phyloP scores from a whole-genome alignment of 2,329 filamentous ascomycete species.

The Fulvia fulva region DNA sequence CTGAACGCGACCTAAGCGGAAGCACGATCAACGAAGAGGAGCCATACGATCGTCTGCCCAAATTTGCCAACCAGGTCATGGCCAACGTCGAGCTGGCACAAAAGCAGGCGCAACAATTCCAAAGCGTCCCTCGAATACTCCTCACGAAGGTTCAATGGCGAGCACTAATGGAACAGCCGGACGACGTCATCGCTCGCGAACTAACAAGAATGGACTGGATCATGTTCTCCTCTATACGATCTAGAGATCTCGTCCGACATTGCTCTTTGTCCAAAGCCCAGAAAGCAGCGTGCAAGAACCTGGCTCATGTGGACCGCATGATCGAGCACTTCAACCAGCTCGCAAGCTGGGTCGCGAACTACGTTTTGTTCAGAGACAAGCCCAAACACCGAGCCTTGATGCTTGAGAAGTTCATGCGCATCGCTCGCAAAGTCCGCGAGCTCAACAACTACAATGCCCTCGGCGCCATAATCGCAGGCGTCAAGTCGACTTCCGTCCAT shows the following conservation, averaged over 20 bases:
- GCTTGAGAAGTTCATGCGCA: conserved; percentile 91
- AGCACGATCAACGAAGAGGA: conserved; percentile 28
- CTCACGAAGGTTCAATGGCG: conserved; percentile 86
- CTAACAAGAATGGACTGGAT: conserved; percentile 96
- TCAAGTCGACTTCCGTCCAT: conserved; percentile 83
- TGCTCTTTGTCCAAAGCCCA: conserved; percentile 64
- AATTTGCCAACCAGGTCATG: conserved; percentile 46
- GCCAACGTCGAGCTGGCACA: conserved; percentile 75
- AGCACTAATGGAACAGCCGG: conserved; percentile 78
- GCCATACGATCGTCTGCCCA: conserved; percentile 28
- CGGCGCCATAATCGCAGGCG: conserved; percentile 87
- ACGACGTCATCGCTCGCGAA: conserved; percentile 83
- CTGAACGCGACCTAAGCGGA: conserved; percentile 29
- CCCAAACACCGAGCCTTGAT: conserved; percentile 89
- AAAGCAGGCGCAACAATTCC: conserved; percentile 67
- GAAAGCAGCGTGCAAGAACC: conserved; percentile 56
- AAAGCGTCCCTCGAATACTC: conserved; percentile 63
- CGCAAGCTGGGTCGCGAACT: conserved; percentile 53
- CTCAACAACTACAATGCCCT: conserved; percentile 97
- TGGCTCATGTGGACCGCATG: conserved; percentile 90
- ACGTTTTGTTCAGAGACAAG: conserved; percentile 78
- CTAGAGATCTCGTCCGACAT: conserved; percentile 87
- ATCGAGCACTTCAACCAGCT: conserved; percentile 71
- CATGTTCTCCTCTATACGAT: conserved; percentile 92
- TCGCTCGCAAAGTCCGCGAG: conserved; percentile 78